Evolutionary conservation across 305 asterid genomes (phyloP), one percentile per base, ranked within the genome.

Genomic region (Rubia tinctorum): DNA sequence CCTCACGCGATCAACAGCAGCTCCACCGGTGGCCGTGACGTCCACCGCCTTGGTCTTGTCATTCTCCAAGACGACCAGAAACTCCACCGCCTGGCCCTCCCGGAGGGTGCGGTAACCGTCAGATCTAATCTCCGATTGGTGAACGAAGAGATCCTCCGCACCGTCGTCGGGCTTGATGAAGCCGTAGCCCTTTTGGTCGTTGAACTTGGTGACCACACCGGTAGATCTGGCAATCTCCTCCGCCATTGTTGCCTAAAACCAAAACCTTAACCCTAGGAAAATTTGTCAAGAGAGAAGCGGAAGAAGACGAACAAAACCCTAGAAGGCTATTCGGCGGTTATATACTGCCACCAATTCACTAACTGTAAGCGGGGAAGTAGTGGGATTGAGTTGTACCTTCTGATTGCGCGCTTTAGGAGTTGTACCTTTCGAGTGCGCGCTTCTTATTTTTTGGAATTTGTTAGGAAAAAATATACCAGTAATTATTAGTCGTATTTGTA

Each of bases 121-220:
- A 34, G 77, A 78, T 73, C 78, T 76, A 71, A 82, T 78, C 47
- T 76, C 85, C 0, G 83, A 69, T 17, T 76, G 77, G 72, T 79
- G 85, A 47, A 79, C 83, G 73, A 92, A 92, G 69, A 92, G 88
- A 80, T 88, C 93, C 1, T 86, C 97, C 74, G 84, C 81, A 7
- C 89, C 92, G 12, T 81, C 96, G 8, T 89, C 91, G 8, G 93
- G 92, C 53, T 84, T 86, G 85, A 92, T 90, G 82, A 92, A 90
- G 0, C 98, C 98, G 73, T 82, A 92, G 0, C 97, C 98, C 71
- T 89, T 92, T 62, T 78, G 86, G 70, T 85, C 91, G 40, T 76
- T 76, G 84, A 92, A 92, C 75, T 70, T 88, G 34, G 81, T 34
- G 65, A 90, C 96, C 44, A 84, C 84, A 8, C 97, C 97, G 65